phyloP scores from a whole-genome alignment of 225 moss, liverwort and hornwort species.

The Pseudoscleropodium purum region DNA sequence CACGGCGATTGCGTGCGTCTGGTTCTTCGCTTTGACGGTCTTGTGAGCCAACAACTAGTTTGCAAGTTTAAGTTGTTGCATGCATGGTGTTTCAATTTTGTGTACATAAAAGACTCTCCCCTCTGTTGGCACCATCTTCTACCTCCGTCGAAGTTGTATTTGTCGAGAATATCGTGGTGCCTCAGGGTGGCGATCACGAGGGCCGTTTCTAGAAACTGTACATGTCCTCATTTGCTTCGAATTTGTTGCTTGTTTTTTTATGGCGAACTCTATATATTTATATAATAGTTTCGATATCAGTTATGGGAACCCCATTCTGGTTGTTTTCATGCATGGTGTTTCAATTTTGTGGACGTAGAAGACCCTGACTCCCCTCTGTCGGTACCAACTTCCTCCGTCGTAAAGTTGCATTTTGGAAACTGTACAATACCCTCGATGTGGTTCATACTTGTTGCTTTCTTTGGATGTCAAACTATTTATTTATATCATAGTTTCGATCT shows the following conservation, averaged over 20 bases:
- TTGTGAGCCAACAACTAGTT: neutral
- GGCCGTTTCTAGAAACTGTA: neutral
- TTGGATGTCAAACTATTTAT: neutral
- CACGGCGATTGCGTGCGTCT: conserved; percentile 3
- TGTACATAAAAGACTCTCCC: neutral
- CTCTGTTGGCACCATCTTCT: neutral
- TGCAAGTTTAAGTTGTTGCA: neutral
- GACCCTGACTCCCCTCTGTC: neutral
- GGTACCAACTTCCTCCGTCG: neutral
- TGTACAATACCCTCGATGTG: neutral
- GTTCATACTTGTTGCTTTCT: neutral
- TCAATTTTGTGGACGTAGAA: neutral
- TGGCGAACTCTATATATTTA: neutral
- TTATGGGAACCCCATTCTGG: neutral
- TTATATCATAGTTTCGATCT: neutral
- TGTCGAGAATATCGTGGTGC: neutral
- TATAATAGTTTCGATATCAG: neutral
- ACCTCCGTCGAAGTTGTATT: neutral
- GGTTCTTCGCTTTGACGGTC: conserved; percentile 20
- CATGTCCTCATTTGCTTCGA: neutral
- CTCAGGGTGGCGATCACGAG: neutral
- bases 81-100: neutral
- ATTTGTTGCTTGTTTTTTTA: neutral
- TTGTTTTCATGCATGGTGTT: neutral
- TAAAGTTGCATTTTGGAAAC: neutral